Evolutionary conservation across 495 filamentous ascomycete genomes (phyloP), one percentile per base, ranked within the genome.

Genomic region (Podospora sp.): DNA sequence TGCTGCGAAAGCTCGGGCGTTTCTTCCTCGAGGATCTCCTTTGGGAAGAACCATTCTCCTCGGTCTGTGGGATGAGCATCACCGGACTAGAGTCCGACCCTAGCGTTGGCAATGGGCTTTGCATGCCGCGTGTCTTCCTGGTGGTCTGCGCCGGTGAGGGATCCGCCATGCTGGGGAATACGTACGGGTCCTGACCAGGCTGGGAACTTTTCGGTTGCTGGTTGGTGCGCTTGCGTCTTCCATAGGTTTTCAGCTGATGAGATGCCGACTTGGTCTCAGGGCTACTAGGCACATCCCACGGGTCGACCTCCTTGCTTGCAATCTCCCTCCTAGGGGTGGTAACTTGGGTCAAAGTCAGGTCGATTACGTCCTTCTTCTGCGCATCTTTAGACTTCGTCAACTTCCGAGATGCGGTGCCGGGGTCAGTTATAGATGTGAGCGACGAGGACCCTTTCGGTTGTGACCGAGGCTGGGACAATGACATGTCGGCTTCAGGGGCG

Each of bases 331-430:
- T 66, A 27, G 71, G 71, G 16, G 71, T 71, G 4, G 71, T 73
- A 25, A 71, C 29, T 24, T 73, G 62, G 1, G 71, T 75, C 6
- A 71, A 46, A 3, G 69, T 74, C 16, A 73, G 40, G 24, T 72
- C 69, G 49, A 69, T 62, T 6, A 72, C 46, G 5, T 73, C 72
- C 6, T 27, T 49, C 20, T 56, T 56, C 18, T 33, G 59, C 26
- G 8, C 55, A 27, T 2, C 40, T n/a, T 40, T 65, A n/a, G 61
- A 20, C 27, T 53, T 66, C 29, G 21, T 67, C 8, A 55, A 1
- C 46, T 50, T 66, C 6, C 57, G 60, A 52, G 27, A 73, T 12
- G 50, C 40, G 7, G 62, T 58, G 1, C 50, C 53, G 1, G 68
- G 71, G 14, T 73, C 73, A n/a, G 71, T 65, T 21, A 71, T 50